Evolutionary conservation across 106 monocot genomes (phyloP).

Genomic region (Dendrobium officinale): DNA sequence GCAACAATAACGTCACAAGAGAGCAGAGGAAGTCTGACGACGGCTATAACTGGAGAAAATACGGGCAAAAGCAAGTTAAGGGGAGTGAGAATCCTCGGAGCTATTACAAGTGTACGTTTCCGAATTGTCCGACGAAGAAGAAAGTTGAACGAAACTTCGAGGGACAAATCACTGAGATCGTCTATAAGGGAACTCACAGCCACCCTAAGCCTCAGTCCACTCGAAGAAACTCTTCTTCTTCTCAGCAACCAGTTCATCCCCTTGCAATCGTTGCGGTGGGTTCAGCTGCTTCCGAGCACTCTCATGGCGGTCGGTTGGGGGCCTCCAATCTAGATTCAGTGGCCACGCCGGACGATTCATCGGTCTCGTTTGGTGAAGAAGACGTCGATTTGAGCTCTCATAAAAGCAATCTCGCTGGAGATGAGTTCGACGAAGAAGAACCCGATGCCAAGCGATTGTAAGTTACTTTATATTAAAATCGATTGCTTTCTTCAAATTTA

Average conservation of each 20-base stretch:
- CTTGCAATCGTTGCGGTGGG: background rate
- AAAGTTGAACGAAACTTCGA: constrained; percentile 40
- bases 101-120: constrained; percentile 55
- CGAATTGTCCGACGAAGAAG: constrained; percentile 40
- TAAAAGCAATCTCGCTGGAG: constrained; percentile 3
- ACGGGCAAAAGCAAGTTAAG: constrained; percentile 55
- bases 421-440: constrained; percentile 37
- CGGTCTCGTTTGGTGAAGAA: constrained; percentile 39
- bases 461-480: background rate
- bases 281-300: constrained; percentile 20
- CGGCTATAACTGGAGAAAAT: constrained; percentile 59
- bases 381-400: constrained; percentile 31
- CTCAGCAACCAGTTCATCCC: background rate
- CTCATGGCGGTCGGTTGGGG: constrained; percentile 4
- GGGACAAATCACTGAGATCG: constrained; percentile 52
- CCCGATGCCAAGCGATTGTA: constrained; percentile 54
- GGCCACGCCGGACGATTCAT: constrained; percentile 46
- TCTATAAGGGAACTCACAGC: constrained; percentile 48
- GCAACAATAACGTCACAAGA: background rate
- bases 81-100: constrained; percentile 52
- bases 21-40: constrained; percentile 35
- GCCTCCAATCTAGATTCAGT: background rate
- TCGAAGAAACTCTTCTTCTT: constrained; percentile 24
- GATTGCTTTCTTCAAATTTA: background rate
- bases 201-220: constrained; percentile 43